Evolutionary conservation across 495 filamentous ascomycete species (phyloP).

Genomic region (Penicillium coprophilum): DNA sequence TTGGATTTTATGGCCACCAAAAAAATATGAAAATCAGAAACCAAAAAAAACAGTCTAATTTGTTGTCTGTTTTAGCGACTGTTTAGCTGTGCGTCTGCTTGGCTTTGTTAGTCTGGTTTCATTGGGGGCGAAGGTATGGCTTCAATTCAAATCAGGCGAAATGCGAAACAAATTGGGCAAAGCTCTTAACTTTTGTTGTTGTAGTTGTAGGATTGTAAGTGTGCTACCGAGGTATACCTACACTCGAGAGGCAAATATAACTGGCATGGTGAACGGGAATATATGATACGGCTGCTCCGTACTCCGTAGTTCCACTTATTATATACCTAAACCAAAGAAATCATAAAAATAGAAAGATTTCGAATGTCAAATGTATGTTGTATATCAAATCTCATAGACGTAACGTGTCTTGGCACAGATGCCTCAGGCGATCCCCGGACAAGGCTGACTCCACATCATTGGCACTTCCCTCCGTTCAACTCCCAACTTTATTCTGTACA

Average conservation of each 20-base stretch:
- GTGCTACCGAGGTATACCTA: background rate
- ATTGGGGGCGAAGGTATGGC: constrained; percentile 1
- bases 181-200: background rate
- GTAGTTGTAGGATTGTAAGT: background rate
- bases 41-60: constrained; percentile 7
- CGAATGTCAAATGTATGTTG: too few species aligned
- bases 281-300: too few species aligned
- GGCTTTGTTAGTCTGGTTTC: background rate
- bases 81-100: background rate
- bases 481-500: constrained; percentile 18
- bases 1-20: background rate
- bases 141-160: constrained; percentile 2
- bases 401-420: constrained; percentile 6
- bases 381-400: background rate
- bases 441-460: constrained; percentile 35
- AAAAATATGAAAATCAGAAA: background rate
- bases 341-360: background rate
- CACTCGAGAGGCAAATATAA: background rate
- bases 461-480: constrained; percentile 16
- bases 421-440: constrained; percentile 18
- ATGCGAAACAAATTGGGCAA: background rate
- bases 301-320: too few species aligned
- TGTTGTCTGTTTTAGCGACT: constrained; percentile 10
- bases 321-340: background rate
- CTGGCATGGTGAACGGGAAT: too few species aligned